These are phyloP conservation scores for Cystofilobasidium capitatum DNA, from an alignment of 768 basidiomycete genomes.

Conservation along the genomic window DNA sequence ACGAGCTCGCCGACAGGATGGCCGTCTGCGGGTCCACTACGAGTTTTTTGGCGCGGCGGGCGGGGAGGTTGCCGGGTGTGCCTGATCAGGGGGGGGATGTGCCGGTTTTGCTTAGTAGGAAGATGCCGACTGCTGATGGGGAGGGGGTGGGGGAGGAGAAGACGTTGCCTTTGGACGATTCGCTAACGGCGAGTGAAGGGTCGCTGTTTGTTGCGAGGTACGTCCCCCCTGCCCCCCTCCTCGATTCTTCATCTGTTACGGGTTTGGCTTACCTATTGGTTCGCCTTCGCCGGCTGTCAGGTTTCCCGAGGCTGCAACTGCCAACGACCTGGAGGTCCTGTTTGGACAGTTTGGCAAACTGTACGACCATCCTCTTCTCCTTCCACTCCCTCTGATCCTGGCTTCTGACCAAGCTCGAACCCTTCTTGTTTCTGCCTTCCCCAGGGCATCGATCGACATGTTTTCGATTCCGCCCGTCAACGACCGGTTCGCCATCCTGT, in stretches of 20 bases:
- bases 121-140: not conserved
- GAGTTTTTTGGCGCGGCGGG: slow-evolving; percentile 30
- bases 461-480: slow-evolving; percentile 35
- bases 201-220: slow-evolving; percentile 36
- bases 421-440: not conserved
- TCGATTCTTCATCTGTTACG: not conserved
- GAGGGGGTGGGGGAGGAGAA: slow-evolving; percentile 10
- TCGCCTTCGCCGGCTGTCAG: slow-evolving; percentile 22
- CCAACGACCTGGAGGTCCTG: slow-evolving; percentile 37
- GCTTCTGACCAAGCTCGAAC: not conserved
- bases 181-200: slow-evolving; percentile 30
- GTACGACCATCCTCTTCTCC: slow-evolving; percentile 31
- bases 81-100: slow-evolving; percentile 12
- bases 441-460: slow-evolving; percentile 37
- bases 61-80: slow-evolving; percentile 13
- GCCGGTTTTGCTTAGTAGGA: slow-evolving; percentile 19
- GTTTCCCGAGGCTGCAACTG: slow-evolving; percentile 34
- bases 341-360: slow-evolving; percentile 38
- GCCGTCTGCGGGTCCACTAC: slow-evolving; percentile 36
- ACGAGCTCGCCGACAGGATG: slow-evolving; percentile 36
- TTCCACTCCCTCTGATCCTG: not conserved
- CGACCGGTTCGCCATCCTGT: slow-evolving; percentile 37
- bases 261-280: not conserved
- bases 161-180: slow-evolving; percentile 25
- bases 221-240: not conserved